Percentiles rank a stretch among this genome's conserved stretches.
Conservation (phyloP, 2,329 filamentous ascomycete species). For the Arthrobotrys entomopaga region DNA sequence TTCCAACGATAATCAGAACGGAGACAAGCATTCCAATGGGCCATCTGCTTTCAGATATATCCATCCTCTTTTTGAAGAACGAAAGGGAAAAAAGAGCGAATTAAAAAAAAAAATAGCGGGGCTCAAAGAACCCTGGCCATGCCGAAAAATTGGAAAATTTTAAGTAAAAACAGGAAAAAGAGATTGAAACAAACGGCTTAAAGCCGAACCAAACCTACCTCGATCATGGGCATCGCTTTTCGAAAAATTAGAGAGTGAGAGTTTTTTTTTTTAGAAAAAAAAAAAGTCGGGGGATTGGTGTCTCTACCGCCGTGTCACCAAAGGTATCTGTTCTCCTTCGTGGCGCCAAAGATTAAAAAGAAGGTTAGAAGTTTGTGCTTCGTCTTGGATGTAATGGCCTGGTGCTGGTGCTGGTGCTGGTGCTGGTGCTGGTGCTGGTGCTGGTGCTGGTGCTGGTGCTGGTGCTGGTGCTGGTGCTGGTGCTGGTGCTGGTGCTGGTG, state of each 20-base stretch:
- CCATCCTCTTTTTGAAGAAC: conserved; percentile 7
- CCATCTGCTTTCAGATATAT: conserved; percentile 37
- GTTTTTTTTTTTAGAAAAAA: no score
- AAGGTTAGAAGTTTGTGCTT: conserved; percentile 5
- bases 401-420: background rate
- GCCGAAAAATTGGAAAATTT: conserved; percentile 2
- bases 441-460: no score
- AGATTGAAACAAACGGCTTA: conserved; percentile 7
- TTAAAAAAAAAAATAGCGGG: conserved; percentile 22
- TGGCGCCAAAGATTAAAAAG: conserved; percentile 8
- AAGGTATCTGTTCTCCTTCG: conserved; percentile 9
- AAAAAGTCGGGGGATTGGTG: conserved; percentile 37
- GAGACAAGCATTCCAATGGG: conserved; percentile 32
- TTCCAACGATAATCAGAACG: conserved; percentile 2
- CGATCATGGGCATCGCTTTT: conserved; percentile 51
- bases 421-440: conserved; percentile 15
- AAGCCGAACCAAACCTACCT: conserved; percentile 28
- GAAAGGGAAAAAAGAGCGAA: conserved; percentile 8
- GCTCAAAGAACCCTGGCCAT: background rate
- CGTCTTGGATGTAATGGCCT: background rate
- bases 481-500: no score
- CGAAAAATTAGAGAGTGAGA: background rate
- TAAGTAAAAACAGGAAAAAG: background rate
- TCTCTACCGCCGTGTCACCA: background rate
- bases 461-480: no score